Base-by-base conservation (phyloP, 164 flowering plant genomes). In the Protea cynaroides region DNA sequence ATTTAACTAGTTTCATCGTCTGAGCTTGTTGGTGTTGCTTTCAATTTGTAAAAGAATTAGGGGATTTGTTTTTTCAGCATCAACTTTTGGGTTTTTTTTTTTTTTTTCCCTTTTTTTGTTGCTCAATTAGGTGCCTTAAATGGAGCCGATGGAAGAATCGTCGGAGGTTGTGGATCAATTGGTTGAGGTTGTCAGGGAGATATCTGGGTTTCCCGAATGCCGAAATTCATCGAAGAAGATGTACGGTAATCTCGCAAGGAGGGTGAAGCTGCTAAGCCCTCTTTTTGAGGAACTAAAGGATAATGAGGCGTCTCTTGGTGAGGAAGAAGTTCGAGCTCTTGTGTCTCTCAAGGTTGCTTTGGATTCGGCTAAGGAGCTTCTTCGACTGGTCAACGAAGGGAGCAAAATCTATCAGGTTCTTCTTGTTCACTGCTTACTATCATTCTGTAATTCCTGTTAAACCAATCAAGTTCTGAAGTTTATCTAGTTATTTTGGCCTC, bases 361-460 rank as follows among this genome's bases (percentile, higher is more conserved):
- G 62, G 77, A 69, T 68, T 80, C 84, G 0, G 79, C 82, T 59
- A 61, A 52, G 50, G 71, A 66, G 67, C 74, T 83, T 65, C 80
- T 87, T 25, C 72, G 64, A 63, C 83, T 83, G 21, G 71, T 79
- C 64, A 71, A 71, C 43, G 72, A 74, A 65, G 87, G 89, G 36
- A 90, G 98, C 75, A 90, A 86, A 76, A 73, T 92, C 53, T 81
- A 66, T 74, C 95, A 86, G 96, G 96, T 86, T 64, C 5, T 37
- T n/a, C 34, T 23, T 5, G 1, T n/a, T 57, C 18, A 51, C 56
- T 4, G 40, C 58, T 17, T 37, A 21, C 19, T 63, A 8, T 44
- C 10, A 29, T 29, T 29, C 34, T 29, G 34, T 29, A 2, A 29
- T 29, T 29, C 34, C 5, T 29, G 34, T 29, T 5, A 29, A 29